Evolutionary conservation across 2,329 filamentous ascomycete genomes (phyloP).

Genomic region (Cladosporium sp.): DNA sequence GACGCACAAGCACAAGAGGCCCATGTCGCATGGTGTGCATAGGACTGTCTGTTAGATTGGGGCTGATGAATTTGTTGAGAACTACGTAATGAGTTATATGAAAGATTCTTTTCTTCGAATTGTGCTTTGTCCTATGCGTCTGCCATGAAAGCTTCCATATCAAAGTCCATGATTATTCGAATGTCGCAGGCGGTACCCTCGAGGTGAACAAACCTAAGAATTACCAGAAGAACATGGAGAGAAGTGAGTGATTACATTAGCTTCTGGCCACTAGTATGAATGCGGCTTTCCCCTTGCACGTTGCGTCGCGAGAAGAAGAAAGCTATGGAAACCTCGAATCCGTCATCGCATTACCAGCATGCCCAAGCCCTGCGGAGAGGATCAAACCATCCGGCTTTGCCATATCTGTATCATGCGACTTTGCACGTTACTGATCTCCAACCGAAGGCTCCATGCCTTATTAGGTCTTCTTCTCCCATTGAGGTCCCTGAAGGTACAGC

Average conservation of each 20-base stretch:
- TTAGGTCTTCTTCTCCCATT: neutral
- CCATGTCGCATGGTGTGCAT: slow-evolving; percentile 51
- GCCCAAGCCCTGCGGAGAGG: neutral
- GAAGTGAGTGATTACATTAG: neutral
- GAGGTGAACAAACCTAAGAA: no score
- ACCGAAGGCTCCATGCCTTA: neutral
- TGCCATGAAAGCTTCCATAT: neutral
- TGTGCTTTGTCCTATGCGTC: neutral
- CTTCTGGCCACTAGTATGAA: neutral
- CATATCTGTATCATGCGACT: neutral
- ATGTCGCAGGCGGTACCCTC: no score
- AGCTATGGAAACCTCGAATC: no score
- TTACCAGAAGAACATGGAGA: no score
- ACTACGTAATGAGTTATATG: neutral
- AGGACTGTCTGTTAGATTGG: slow-evolving; percentile 47
- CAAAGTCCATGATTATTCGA: no score
- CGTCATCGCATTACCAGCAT: neutral
- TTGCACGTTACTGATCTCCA: neutral
- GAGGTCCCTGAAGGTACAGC: neutral
- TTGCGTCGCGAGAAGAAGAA: neutral
- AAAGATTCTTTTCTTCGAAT: neutral
- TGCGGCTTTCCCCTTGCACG: neutral
- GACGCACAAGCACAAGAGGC: slow-evolving; percentile 46
- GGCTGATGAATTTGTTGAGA: neutral
- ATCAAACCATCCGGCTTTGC: neutral